phyloP scores from a whole-genome alignment of 768 basidiomycete genomes.

The Leccinum variicolor region DNA sequence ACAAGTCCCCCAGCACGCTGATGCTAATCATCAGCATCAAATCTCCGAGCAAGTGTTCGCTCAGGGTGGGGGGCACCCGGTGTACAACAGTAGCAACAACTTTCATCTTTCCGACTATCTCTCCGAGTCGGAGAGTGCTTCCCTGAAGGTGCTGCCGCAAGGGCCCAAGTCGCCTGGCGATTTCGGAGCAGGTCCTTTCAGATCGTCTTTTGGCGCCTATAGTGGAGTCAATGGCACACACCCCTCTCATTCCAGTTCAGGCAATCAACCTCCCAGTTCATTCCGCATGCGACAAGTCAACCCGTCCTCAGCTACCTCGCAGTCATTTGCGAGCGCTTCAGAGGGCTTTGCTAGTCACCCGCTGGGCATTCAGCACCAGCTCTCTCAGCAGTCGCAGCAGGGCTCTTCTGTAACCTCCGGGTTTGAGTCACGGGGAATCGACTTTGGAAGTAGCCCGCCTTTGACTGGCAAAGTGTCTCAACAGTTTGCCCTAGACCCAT shows the following conservation, averaged over 20 bases:
- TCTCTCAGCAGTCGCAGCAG: conserved; percentile 36
- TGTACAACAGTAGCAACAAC: conserved; percentile 41
- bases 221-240: conserved; percentile 27
- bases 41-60: conserved; percentile 29
- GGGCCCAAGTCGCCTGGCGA: conserved; percentile 31
- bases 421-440: conserved; percentile 30
- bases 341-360: conserved; percentile 27
- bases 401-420: conserved; percentile 20
- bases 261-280: conserved; percentile 30
- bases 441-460: conserved; percentile 30
- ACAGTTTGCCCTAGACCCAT: conserved; percentile 33
- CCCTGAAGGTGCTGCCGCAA: conserved; percentile 31
- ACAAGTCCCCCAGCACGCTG: conserved; percentile 24
- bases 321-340: conserved; percentile 23
- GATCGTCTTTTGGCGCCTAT: conserved; percentile 35
- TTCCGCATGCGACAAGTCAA: conserved; percentile 37
- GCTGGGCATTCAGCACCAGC: conserved; percentile 31
- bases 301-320: conserved; percentile 25
- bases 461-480: conserved; percentile 27
- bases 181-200: conserved; percentile 34
- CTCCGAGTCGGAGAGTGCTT: conserved; percentile 31
- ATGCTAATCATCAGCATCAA: conserved; percentile 34
- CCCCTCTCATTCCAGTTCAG: conserved; percentile 20
- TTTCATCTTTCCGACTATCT: conserved; percentile 34
- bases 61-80: conserved; percentile 32